Conservation (phyloP, 352 stramenopile genomes). For the Globisporangium carolinianum region DNA sequence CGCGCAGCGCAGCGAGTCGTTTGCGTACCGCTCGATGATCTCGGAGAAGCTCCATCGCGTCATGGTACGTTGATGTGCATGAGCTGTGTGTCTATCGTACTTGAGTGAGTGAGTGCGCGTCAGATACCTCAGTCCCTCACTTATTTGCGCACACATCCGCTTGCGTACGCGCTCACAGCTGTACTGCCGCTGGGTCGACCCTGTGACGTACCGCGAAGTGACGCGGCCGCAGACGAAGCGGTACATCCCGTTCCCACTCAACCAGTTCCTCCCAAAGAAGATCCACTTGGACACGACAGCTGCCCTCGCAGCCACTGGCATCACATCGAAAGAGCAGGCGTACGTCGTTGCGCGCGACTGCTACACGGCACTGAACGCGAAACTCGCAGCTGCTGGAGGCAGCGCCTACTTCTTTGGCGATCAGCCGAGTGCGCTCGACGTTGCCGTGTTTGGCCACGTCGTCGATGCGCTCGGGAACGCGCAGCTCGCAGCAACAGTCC, state of each 20-base stretch:
- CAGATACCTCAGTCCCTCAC: too few species aligned
- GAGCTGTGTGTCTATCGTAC: background rate
- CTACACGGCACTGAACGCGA: conserved; percentile 79
- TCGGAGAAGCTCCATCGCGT: conserved; percentile 79
- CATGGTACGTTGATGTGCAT: conserved; percentile 24
- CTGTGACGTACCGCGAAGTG: conserved; percentile 78
- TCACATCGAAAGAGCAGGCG: conserved; percentile 63
- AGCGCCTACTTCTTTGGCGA: conserved; percentile 68
- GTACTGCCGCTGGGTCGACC: conserved; percentile 82
- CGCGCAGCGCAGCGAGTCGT: conserved; percentile 71
- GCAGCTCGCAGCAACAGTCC: conserved; percentile 59
- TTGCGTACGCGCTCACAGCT: conserved; percentile 13
- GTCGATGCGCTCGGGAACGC: conserved; percentile 71
- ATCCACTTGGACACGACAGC: conserved; percentile 71
- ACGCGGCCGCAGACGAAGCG: conserved; percentile 78
- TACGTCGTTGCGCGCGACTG: conserved; percentile 81
- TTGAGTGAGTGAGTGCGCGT: too few species aligned
- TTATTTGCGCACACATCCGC: background rate
- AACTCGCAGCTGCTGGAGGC: conserved; percentile 41
- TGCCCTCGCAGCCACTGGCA: conserved; percentile 41
- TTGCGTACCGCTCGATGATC: conserved; percentile 76
- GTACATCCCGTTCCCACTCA: conserved; percentile 77
- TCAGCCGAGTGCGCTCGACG: conserved; percentile 61
- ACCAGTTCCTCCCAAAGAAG: conserved; percentile 79
- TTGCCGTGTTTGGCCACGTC: conserved; percentile 77